Conservation (phyloP, 2,329 filamentous ascomycete species). For the Alternaria gaisen region DNA sequence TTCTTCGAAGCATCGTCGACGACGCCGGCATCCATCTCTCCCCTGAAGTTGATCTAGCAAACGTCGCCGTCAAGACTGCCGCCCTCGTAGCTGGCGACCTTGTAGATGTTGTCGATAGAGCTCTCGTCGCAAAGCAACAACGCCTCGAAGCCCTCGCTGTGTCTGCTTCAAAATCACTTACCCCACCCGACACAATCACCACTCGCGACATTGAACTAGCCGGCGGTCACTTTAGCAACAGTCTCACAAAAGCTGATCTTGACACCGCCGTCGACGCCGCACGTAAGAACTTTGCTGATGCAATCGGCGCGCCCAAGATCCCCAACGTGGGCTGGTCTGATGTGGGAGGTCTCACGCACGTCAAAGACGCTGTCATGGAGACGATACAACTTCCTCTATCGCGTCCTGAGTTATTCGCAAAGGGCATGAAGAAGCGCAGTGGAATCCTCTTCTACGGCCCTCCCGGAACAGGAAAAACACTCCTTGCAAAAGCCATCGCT, state of each 20-base stretch:
- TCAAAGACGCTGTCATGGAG: constrained; percentile 96
- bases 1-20: constrained; percentile 79
- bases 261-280: constrained; percentile 94
- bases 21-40: constrained; percentile 80
- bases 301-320: constrained; percentile 97
- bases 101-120: constrained; percentile 92
- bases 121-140: constrained; percentile 76
- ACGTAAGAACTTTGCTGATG: constrained; percentile 96
- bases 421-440: constrained; percentile 97
- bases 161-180: constrained; percentile 51
- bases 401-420: constrained; percentile 90
- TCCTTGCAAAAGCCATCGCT: constrained; percentile 92
- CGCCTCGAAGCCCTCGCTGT: constrained; percentile 78
- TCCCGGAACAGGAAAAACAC: constrained; percentile 88
- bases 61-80: constrained; percentile 92
- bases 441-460: constrained; percentile 93
- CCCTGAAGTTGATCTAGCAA: constrained; percentile 81
- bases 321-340: constrained; percentile 97
- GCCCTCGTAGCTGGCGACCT: constrained; percentile 94
- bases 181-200: constrained; percentile 60
- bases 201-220: constrained; percentile 87
- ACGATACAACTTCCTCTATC: constrained; percentile 94
- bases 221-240: constrained; percentile 80
- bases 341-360: constrained; percentile 89
- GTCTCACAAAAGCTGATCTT: constrained; percentile 84